Evolutionary conservation across 2,329 filamentous ascomycete genomes (phyloP).

Genomic region (Magnaporthiopsis poae): DNA sequence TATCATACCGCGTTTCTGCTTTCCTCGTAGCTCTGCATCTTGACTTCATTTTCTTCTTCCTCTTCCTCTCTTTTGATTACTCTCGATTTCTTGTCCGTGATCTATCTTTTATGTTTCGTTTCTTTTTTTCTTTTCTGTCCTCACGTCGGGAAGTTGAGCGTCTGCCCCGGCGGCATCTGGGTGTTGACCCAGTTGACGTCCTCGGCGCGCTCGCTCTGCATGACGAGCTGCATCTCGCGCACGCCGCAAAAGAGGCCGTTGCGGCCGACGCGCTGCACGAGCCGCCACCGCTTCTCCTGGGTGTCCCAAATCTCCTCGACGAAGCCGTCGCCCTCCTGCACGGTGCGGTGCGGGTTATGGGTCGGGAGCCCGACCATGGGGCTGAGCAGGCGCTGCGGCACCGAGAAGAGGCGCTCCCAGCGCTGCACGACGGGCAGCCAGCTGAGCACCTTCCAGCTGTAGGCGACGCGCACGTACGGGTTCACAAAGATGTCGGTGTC

Average conservation of each 20-base stretch:
- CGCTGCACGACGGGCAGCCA: slow-evolving; percentile 52
- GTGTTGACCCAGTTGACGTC: slow-evolving; percentile 27
- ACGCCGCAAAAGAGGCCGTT: slow-evolving; percentile 48
- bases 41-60: not conserved
- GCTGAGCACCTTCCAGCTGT: slow-evolving; percentile 44
- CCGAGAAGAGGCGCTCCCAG: slow-evolving; percentile 55
- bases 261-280: slow-evolving; percentile 33
- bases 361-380: slow-evolving; percentile 46
- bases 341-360: slow-evolving; percentile 49
- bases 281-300: slow-evolving; percentile 25
- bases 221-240: slow-evolving; percentile 35
- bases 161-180: slow-evolving; percentile 24
- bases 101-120: not conserved
- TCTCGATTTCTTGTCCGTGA: too few species aligned
- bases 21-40: too few species aligned
- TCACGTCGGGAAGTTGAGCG: slow-evolving; percentile 22
- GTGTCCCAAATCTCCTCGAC: slow-evolving; percentile 39
- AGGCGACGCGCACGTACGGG: slow-evolving; percentile 63
- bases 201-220: slow-evolving; percentile 18
- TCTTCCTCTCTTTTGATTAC: not conserved
- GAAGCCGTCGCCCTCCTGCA: slow-evolving; percentile 47
- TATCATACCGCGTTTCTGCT: too few species aligned
- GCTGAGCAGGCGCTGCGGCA: slow-evolving; percentile 50
- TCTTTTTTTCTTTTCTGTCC: not conserved
- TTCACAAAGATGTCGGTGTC: slow-evolving; percentile 47